phyloP scores from a whole-genome alignment of 2,329 filamentous ascomycete species.

The Kalmusia sp. region DNA sequence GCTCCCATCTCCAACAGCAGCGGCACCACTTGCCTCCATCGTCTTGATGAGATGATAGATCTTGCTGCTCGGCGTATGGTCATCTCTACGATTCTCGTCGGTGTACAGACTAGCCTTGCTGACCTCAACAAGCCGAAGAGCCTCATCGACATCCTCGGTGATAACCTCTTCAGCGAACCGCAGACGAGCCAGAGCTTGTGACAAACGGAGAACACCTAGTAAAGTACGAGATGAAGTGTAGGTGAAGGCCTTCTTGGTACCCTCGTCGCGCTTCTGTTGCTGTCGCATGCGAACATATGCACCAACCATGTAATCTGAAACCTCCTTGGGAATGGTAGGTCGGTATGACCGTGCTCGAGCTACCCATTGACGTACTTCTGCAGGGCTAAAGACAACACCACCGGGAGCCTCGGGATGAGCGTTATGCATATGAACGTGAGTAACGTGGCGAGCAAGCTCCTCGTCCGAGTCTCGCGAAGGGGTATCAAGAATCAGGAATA shows the following conservation, averaged over 20 bases:
- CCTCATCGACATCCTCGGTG: conserved; percentile 94
- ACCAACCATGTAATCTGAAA: conserved; percentile 96
- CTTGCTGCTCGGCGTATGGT: conserved; percentile 82
- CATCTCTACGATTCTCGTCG: conserved; percentile 65
- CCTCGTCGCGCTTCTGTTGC: conserved; percentile 89
- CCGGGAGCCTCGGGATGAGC: conserved; percentile 77
- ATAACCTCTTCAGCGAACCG: conserved; percentile 86
- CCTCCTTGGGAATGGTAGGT: conserved; percentile 80
- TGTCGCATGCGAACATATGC: conserved; percentile 96
- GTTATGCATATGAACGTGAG: conserved; percentile 96
- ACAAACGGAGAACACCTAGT: conserved; percentile 88
- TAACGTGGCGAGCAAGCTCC: conserved; percentile 92
- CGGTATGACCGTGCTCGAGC: conserved; percentile 90
- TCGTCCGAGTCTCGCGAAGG: conserved; percentile 89
- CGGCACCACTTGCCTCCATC: conserved; percentile 84
- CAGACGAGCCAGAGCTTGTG: conserved; percentile 90
- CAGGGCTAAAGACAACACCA: conserved; percentile 83
- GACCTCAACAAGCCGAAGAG: conserved; percentile 86
- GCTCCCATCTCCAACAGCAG: conserved; percentile 75
- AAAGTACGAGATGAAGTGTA: conserved; percentile 95
- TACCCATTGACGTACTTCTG: conserved; percentile 95
- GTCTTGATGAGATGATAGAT: conserved; percentile 95
- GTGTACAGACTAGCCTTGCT: conserved; percentile 89
- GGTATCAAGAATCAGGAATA: conserved; percentile 96
- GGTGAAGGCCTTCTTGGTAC: conserved; percentile 88